phyloP scores from a whole-genome alignment of 306 rosid species.

The Crotalaria pallida region DNA sequence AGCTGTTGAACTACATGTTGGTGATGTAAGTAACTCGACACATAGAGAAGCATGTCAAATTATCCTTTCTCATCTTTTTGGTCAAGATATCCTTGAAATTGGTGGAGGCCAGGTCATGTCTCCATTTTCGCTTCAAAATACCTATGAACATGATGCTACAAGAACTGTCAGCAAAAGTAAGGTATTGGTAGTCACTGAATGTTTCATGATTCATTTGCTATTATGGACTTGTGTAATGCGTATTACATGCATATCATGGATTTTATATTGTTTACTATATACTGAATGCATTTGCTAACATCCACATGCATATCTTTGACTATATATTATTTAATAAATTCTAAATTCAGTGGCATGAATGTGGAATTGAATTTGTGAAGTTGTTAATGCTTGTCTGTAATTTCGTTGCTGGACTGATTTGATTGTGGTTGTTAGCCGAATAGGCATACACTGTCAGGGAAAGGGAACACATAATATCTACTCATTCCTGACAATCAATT shows the following conservation, averaged over 20 bases:
- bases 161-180: slow-evolving; percentile 70
- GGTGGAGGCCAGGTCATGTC: slow-evolving; percentile 37
- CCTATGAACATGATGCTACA: slow-evolving; percentile 44
- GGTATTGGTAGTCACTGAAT: slow-evolving; percentile 42
- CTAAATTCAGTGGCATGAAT: neutral
- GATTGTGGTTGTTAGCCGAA: neutral
- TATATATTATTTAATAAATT: neutral
- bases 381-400: neutral
- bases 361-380: neutral
- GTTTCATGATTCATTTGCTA: slow-evolving; percentile 7
- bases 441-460: neutral
- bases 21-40: slow-evolving; percentile 59
- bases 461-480: neutral
- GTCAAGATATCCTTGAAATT: slow-evolving; percentile 42
- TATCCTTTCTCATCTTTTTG: slow-evolving; percentile 74
- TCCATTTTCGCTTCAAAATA: slow-evolving; percentile 35
- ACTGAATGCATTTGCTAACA: neutral
- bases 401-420: neutral
- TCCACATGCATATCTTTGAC: neutral
- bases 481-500: neutral
- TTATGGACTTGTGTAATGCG: neutral
- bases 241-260: slow-evolving; percentile 14
- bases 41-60: slow-evolving; percentile 67
- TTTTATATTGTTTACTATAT: slow-evolving; percentile 1
- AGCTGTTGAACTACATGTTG: slow-evolving; percentile 85